Evolutionary conservation across 2,329 filamentous ascomycete genomes (phyloP), one percentile per base, ranked within the genome.

Genomic region (Ceratocystis destructans): DNA sequence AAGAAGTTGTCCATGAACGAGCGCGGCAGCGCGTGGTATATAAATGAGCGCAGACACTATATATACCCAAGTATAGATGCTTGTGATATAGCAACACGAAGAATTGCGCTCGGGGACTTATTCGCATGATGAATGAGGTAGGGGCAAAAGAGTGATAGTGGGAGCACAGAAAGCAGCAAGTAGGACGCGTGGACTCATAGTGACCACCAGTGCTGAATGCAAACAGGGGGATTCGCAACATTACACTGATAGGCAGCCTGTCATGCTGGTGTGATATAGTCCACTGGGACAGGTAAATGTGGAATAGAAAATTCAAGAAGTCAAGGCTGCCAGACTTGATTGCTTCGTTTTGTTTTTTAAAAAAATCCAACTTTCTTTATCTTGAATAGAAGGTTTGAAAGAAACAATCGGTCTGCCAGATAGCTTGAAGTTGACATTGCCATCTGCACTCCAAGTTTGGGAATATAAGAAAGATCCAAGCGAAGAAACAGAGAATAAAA

Each of bases 31-130:
- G 59, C 31, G 28, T 57, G 48, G 22, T 37, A 46, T 22, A 31
- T 15, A 66, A 31, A 46, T 15, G 12, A n/a, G 44, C n/a, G n/a
- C 57, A 41, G 46, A 28, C 28, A 61, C 25, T 62, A 62, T 62
- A 46, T 44, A 62, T 46, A 31, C 41, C 8, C 45, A 48, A 46
- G 45, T 63, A 48, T 63, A 50, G 20, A 45, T 28, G 15, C 22
- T 46, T 46, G 28, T 44, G 22, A 25, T 63, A 48, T 46, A 63
- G 12, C 45, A 22, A 20, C 53, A 33, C 53, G 25, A 33, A 33
- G 28, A 57, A 31, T 28, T 31, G 53, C 53, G 53, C 53, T 57
- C 53, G 53, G 53, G 22, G 53, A 57, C 53, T 33, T 57, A 22
- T 33, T 57, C 28, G 28, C 15, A 57, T 57, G 53, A 57, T 57